These are phyloP conservation scores for Polygonum aviculare DNA, from an alignment of 148 eudicot genomes.

Conservation along the genomic window DNA sequence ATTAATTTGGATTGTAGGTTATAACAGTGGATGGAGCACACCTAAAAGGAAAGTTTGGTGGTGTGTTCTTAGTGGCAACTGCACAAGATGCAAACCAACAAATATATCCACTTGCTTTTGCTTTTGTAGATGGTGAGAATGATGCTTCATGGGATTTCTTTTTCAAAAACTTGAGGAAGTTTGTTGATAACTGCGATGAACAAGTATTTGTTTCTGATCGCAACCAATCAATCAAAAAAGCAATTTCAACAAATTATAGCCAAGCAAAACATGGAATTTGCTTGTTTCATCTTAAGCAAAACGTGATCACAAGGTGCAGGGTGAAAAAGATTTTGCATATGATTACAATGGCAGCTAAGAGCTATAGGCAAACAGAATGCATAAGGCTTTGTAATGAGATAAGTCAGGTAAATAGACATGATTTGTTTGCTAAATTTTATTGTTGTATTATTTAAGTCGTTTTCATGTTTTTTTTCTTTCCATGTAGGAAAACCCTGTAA, in stretches of 20 bases:
- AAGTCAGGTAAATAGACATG: not conserved
- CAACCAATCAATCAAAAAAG: not conserved
- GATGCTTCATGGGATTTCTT: not conserved
- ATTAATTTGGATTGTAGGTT: not conserved
- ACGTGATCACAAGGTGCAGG: not conserved
- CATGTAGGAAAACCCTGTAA: not conserved
- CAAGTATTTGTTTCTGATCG: not conserved
- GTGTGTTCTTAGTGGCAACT: not conserved
- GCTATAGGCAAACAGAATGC: not conserved
- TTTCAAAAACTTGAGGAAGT: not conserved
- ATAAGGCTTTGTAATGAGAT: not conserved
- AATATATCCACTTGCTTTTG: not conserved
- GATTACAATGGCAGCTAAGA: not conserved
- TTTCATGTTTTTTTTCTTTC: no score
- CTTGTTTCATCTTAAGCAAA: not conserved
- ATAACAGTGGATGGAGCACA: not conserved
- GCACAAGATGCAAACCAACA: not conserved
- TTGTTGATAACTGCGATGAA: not conserved
- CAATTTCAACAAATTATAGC: not conserved
- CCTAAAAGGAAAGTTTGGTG: not conserved
- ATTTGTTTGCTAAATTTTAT: no score
- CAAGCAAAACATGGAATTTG: not conserved
- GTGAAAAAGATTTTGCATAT: not conserved
- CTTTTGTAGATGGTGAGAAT: not conserved
- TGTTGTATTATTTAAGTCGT: not conserved